Evolutionary conservation across 2,329 filamentous ascomycete species (phyloP).

Genomic region (Cladosporium sp.): DNA sequence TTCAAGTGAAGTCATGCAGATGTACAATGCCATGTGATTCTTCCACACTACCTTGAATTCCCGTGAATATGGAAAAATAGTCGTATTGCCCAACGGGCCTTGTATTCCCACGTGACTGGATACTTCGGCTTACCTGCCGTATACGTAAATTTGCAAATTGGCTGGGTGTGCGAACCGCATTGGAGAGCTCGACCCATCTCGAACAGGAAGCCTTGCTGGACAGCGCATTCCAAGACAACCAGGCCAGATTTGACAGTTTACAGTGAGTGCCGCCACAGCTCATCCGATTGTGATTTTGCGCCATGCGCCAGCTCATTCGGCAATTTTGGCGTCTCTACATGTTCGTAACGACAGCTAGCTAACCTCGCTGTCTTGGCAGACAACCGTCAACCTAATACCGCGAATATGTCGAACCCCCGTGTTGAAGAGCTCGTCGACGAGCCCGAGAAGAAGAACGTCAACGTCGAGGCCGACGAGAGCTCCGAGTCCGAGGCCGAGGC

Average conservation of each 20-base stretch:
- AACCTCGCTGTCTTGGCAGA: slow-evolving; percentile 2
- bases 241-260: slow-evolving; percentile 16
- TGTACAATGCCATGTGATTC: too few species aligned
- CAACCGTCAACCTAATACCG: slow-evolving; percentile 1
- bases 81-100: too few species aligned
- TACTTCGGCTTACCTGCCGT: neutral
- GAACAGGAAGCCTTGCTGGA: slow-evolving; percentile 18
- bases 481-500: slow-evolving; percentile 65
- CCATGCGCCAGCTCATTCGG: neutral
- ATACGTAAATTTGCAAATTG: neutral
- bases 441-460: slow-evolving; percentile 61
- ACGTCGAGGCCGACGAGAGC: slow-evolving; percentile 67
- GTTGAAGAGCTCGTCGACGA: slow-evolving; percentile 95
- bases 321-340: neutral
- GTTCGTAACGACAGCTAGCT: neutral
- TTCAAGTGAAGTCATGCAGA: too few species aligned
- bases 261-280: neutral
- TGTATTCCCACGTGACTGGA: neutral
- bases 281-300: too few species aligned
- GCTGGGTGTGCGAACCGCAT: neutral
- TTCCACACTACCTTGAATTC: too few species aligned
- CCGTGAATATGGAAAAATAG: too few species aligned
- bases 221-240: slow-evolving; percentile 11
- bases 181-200: neutral
- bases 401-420: slow-evolving; percentile 90